phyloP scores from a whole-genome alignment of 176 grass and related monocot species.

The Phyllostachys edulis region DNA sequence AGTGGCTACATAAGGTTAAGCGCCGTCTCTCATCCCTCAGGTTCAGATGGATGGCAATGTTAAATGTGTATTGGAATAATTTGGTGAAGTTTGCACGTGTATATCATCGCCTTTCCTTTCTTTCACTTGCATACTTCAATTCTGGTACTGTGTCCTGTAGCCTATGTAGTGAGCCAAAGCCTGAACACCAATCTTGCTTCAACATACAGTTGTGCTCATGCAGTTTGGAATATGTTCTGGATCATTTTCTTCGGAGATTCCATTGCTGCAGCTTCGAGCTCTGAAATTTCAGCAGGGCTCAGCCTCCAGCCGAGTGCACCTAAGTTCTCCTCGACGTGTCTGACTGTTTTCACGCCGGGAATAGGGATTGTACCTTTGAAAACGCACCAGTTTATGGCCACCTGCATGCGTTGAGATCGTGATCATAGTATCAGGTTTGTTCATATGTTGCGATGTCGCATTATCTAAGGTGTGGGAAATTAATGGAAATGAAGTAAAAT shows the following conservation, averaged over 20 bases:
- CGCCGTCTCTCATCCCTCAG: slow-evolving; percentile 25
- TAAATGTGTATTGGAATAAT: slow-evolving; percentile 24
- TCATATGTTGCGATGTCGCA: too few relatives aligned
- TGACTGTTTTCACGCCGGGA: slow-evolving; percentile 70
- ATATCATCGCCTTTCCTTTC: not conserved
- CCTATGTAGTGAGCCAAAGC: not conserved
- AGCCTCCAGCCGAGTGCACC: slow-evolving; percentile 82
- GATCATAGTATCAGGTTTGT: not conserved
- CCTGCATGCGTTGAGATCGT: slow-evolving; percentile 35
- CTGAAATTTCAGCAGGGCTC: slow-evolving; percentile 53
- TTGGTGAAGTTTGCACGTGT: not conserved
- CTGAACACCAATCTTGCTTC: not conserved
- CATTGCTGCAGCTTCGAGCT: slow-evolving; percentile 71
- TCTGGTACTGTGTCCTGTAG: not conserved
- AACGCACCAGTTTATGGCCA: slow-evolving; percentile 97
- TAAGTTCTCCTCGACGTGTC: slow-evolving; percentile 71
- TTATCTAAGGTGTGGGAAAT: not conserved
- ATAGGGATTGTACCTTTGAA: slow-evolving; percentile 87
- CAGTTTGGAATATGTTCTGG: slow-evolving; percentile 89
- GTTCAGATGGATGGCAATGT: slow-evolving; percentile 23
- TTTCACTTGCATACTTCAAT: not conserved
- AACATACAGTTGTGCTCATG: not conserved
- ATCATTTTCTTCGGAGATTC: slow-evolving; percentile 77
- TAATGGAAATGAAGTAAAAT: not conserved
- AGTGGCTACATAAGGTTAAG: not conserved